Evolutionary conservation across 1,139 yeast genomes (phyloP).

Genomic region (Kodamaea arcana): DNA sequence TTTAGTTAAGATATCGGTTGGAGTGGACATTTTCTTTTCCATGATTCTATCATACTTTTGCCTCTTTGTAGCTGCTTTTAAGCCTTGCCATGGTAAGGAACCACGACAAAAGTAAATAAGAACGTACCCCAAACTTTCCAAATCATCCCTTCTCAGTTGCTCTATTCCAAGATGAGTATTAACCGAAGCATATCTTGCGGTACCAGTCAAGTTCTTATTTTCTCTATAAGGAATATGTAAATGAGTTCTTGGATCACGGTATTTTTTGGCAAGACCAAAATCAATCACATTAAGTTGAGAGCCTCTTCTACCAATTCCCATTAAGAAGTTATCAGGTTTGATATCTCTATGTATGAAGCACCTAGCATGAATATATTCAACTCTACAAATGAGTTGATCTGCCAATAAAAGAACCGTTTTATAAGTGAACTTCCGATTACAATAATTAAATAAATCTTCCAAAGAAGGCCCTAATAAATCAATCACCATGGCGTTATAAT

Average conservation of each 20-base stretch:
- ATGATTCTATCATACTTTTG: constrained; percentile 95
- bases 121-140: constrained; percentile 93
- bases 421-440: constrained; percentile 88
- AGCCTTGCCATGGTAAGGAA: constrained; percentile 97
- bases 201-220: constrained; percentile 93
- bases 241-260: constrained; percentile 92
- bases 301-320: constrained; percentile 96
- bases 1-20: constrained; percentile 82
- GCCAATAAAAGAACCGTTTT: constrained; percentile 91
- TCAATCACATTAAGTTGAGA: constrained; percentile 94
- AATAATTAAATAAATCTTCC: constrained; percentile 93
- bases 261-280: constrained; percentile 95
- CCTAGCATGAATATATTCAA: constrained; percentile 93
- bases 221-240: constrained; percentile 95
- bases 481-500: constrained; percentile 94
- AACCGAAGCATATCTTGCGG: constrained; percentile 94
- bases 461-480: constrained; percentile 93
- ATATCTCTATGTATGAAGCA: constrained; percentile 90
- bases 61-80: constrained; percentile 94
- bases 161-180: constrained; percentile 97
- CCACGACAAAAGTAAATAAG: constrained; percentile 94
- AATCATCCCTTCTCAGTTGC: constrained; percentile 93
- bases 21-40: constrained; percentile 94
- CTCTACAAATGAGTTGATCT: constrained; percentile 89
- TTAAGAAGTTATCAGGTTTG: constrained; percentile 93